Evolutionary conservation across 768 basidiomycete species (phyloP).

Genomic region (Leccinum pellstonianum): DNA sequence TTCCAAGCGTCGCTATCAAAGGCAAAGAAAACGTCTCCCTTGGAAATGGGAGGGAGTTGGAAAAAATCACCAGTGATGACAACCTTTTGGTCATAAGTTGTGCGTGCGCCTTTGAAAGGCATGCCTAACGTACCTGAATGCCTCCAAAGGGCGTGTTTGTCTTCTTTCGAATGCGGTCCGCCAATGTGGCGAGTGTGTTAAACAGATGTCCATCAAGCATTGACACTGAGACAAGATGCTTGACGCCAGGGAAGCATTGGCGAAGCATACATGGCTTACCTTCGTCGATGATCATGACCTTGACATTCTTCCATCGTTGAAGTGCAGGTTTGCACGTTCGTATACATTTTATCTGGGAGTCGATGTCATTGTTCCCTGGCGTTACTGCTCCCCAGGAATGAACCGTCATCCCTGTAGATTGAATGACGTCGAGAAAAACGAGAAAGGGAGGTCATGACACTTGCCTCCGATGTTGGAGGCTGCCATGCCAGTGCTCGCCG

Average conservation of each 20-base stretch:
- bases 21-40: slow-evolving; percentile 52
- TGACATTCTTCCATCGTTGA: slow-evolving; percentile 55
- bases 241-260: not conserved
- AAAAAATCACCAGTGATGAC: slow-evolving; percentile 60
- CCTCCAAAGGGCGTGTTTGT: slow-evolving; percentile 58
- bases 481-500: slow-evolving; percentile 45
- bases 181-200: slow-evolving; percentile 57
- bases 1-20: slow-evolving; percentile 55
- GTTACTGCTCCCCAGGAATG: slow-evolving; percentile 64
- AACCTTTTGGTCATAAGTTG: slow-evolving; percentile 31
- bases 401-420: slow-evolving; percentile 49
- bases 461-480: slow-evolving; percentile 50
- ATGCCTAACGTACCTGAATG: slow-evolving; percentile 47
- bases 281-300: slow-evolving; percentile 66
- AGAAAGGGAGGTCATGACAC: not conserved
- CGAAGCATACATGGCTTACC: slow-evolving; percentile 34
- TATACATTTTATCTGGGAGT: slow-evolving; percentile 50
- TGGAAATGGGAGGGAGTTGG: slow-evolving; percentile 55
- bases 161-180: slow-evolving; percentile 49
- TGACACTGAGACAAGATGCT: slow-evolving; percentile 44
- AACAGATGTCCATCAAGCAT: slow-evolving; percentile 68
- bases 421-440: not conserved
- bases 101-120: not conserved
- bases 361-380: slow-evolving; percentile 39
- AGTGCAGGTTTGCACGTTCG: slow-evolving; percentile 52